Evolutionary conservation across 495 filamentous ascomycete species (phyloP).

Genomic region (Hyaloscypha finlandica): DNA sequence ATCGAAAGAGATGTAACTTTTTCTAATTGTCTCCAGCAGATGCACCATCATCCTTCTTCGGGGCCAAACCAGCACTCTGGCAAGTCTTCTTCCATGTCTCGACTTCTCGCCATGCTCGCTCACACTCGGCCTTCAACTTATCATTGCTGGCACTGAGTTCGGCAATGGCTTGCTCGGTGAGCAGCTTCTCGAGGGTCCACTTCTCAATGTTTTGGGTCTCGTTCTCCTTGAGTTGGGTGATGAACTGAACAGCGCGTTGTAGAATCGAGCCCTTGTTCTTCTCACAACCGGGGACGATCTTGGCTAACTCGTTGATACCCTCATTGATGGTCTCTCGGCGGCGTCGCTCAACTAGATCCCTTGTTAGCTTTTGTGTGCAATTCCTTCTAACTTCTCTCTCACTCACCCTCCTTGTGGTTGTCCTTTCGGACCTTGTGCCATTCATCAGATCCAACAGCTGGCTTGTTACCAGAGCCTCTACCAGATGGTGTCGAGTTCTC

Average conservation of each 20-base stretch:
- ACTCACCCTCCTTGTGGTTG: slow-evolving; percentile 97
- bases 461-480: slow-evolving; percentile 55
- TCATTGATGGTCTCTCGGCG: slow-evolving; percentile 99
- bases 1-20: slow-evolving; percentile 18
- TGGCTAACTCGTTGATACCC: slow-evolving; percentile 96
- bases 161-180: slow-evolving; percentile 90
- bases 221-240: slow-evolving; percentile 91
- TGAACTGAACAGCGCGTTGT: slow-evolving; percentile 91
- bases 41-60: slow-evolving; percentile 33
- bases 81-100: slow-evolving; percentile 86
- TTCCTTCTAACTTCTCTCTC: background rate
- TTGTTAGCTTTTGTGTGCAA: slow-evolving; percentile 4
- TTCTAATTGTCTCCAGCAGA: slow-evolving; percentile 27
- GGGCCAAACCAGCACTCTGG: slow-evolving; percentile 66
- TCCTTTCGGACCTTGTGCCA: slow-evolving; percentile 98
- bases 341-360: slow-evolving; percentile 79
- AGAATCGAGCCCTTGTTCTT: slow-evolving; percentile 99
- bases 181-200: slow-evolving; percentile 94
- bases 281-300: slow-evolving; percentile 96
- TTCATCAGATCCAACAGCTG: slow-evolving; percentile 90
- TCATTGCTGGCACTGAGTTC: slow-evolving; percentile 88
- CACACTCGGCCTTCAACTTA: slow-evolving; percentile 80
- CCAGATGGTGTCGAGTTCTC: slow-evolving; percentile 26
- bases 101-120: slow-evolving; percentile 71
- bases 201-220: slow-evolving; percentile 92